A percentile compares a stretch with the other conserved stretches of the same genome.
Evolutionary conservation across 169 alveolate species (phyloP).

Genomic region (Miamiensis avidus): DNA sequence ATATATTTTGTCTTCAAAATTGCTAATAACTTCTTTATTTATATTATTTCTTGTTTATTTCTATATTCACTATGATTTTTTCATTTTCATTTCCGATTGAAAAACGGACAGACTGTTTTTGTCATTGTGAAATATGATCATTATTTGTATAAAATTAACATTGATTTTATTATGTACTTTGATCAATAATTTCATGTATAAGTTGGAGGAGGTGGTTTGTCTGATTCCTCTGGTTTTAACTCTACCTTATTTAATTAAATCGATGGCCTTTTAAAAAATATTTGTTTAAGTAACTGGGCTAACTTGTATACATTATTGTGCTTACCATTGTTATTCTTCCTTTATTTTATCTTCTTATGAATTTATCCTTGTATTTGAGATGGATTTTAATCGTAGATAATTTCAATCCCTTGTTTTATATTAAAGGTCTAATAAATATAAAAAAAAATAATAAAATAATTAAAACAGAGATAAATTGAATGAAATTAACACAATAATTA

Average conservation of each 20-base stretch:
- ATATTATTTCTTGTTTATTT: background rate
- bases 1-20: too few species aligned
- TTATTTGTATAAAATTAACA: background rate
- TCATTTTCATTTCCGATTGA: background rate
- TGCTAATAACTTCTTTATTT: background rate
- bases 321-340: background rate
- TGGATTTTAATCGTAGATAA: background rate
- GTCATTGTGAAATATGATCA: background rate
- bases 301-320: background rate
- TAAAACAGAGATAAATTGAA: too few species aligned
- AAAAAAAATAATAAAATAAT: too few species aligned
- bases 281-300: background rate
- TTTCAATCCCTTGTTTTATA: background rate
- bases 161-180: conserved; percentile 15
- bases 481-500: too few species aligned
- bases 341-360: background rate
- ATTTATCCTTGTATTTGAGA: background rate
- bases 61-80: background rate
- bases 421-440: background rate
- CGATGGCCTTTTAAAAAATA: conserved; percentile 46
- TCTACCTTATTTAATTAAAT: conserved; percentile 50
- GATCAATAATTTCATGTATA: conserved; percentile 55
- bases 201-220: conserved; percentile 49
- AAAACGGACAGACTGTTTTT: background rate
- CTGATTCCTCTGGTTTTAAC: conserved; percentile 41